Conservation (phyloP, 257 asterid species). For the Solanum sejunctum region DNA sequence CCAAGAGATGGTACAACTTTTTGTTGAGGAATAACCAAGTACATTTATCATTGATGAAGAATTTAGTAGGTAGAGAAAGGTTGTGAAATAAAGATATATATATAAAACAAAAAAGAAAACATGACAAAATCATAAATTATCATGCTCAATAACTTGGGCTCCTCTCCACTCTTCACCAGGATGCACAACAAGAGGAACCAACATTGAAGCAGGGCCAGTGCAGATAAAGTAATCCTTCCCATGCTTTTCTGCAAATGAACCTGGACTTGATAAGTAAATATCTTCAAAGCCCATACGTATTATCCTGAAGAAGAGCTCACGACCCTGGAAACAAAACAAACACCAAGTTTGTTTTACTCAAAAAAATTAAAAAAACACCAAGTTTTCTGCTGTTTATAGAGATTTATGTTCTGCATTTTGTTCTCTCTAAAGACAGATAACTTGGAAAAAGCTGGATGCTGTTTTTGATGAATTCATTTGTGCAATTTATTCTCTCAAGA, state of each 20-base stretch:
- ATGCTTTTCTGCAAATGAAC: conserved; percentile 39
- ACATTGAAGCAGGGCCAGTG: conserved; percentile 66
- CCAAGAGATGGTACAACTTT: not conserved
- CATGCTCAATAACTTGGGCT: conserved; percentile 83
- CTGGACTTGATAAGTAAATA: conserved; percentile 60
- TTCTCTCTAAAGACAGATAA: not conserved
- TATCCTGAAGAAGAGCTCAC: conserved; percentile 60
- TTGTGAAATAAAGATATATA: not conserved
- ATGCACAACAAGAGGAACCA: conserved; percentile 50
- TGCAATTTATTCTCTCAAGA: not conserved
- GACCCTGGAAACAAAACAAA: conserved; percentile 36
- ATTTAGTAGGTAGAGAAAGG: not conserved
- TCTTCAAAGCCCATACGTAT: conserved; percentile 79
- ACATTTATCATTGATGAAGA: not conserved
- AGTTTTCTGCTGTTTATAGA: not conserved
- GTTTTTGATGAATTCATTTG: not conserved
- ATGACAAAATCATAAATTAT: conserved; percentile 38
- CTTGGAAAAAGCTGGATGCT: not conserved
- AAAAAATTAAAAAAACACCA: not conserved
- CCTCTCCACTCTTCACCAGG: conserved; percentile 93
- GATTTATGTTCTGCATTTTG: not conserved
- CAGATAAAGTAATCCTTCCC: conserved; percentile 58
- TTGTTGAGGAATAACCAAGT: not conserved
- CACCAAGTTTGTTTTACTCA: too few species aligned
- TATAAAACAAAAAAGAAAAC: not conserved